Evolutionary conservation across 2,329 filamentous ascomycete species (phyloP).

Genomic region (Ceratocystis alfenasii): DNA sequence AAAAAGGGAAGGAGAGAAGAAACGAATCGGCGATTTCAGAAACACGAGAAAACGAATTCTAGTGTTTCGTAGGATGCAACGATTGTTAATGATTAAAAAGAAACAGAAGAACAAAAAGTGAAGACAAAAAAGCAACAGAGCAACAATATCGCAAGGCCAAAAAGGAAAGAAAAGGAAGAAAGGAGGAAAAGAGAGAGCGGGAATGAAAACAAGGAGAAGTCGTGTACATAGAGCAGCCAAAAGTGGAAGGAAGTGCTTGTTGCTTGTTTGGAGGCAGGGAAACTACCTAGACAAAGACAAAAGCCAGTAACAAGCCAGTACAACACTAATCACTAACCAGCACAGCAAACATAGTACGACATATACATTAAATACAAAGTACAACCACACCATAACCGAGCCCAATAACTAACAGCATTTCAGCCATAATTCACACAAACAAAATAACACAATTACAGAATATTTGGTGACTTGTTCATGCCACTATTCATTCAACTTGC

Average conservation of each 20-base stretch:
- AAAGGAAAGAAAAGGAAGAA: slow-evolving; percentile 1
- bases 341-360: not conserved
- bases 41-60: slow-evolving; percentile 12
- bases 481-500: not conserved
- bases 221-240: slow-evolving; percentile 6
- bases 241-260: slow-evolving; percentile 9
- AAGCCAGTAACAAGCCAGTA: not conserved
- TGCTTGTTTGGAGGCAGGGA: not conserved
- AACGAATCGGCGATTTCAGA: slow-evolving; percentile 16
- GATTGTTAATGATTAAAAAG: slow-evolving; percentile 15
- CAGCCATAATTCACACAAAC: not conserved
- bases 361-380: not conserved
- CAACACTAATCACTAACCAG: not conserved
- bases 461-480: not conserved
- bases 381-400: not conserved
- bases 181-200: slow-evolving; percentile 15
- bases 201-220: slow-evolving; percentile 13
- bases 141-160: slow-evolving; percentile 9
- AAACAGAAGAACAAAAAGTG: slow-evolving; percentile 7
- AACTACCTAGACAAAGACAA: slow-evolving; percentile 9
- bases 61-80: slow-evolving; percentile 12
- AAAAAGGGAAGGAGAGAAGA: slow-evolving; percentile 18
- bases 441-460: not conserved
- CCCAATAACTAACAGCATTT: not conserved
- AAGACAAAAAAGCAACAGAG: slow-evolving; percentile 10